These are phyloP conservation scores for Daldinia vernicosa DNA, from an alignment of 495 filamentous ascomycete species.

Conservation along the genomic window DNA sequence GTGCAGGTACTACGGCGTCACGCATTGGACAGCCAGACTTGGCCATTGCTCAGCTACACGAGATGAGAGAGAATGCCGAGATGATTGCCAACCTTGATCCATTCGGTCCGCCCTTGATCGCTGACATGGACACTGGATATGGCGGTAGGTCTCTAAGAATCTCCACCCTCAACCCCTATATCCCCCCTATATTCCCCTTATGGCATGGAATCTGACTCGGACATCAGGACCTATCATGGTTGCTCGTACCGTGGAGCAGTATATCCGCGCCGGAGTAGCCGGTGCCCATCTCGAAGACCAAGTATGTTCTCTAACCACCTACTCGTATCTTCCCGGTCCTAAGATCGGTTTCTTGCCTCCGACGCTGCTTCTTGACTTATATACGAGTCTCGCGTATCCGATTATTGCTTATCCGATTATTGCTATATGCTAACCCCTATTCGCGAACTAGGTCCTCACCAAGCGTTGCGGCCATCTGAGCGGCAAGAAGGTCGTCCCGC, in stretches of 20 bases:
- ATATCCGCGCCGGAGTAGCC: slow-evolving; percentile 70
- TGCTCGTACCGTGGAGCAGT: slow-evolving; percentile 67
- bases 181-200: background rate
- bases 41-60: slow-evolving; percentile 66
- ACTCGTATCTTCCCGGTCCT: background rate
- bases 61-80: slow-evolving; percentile 70
- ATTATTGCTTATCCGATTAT: background rate
- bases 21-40: slow-evolving; percentile 70
- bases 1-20: slow-evolving; percentile 71
- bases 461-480: slow-evolving; percentile 71
- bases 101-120: slow-evolving; percentile 66
- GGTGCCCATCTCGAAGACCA: slow-evolving; percentile 79
- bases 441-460: slow-evolving; percentile 43
- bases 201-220: background rate
- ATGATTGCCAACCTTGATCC: slow-evolving; percentile 73
- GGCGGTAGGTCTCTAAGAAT: slow-evolving; percentile 52
- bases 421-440: slow-evolving; percentile 7
- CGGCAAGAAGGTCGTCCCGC: slow-evolving; percentile 67
- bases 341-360: background rate
- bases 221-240: slow-evolving; percentile 65
- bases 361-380: background rate
- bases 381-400: background rate
- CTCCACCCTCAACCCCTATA: background rate
- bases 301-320: slow-evolving; percentile 45
- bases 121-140: slow-evolving; percentile 71